A percentile compares a stretch with the other conserved stretches of the same genome.
Conservation (phyloP, 225 moss, liverwort and hornwort species). For the Sphagnum tenellum region DNA sequence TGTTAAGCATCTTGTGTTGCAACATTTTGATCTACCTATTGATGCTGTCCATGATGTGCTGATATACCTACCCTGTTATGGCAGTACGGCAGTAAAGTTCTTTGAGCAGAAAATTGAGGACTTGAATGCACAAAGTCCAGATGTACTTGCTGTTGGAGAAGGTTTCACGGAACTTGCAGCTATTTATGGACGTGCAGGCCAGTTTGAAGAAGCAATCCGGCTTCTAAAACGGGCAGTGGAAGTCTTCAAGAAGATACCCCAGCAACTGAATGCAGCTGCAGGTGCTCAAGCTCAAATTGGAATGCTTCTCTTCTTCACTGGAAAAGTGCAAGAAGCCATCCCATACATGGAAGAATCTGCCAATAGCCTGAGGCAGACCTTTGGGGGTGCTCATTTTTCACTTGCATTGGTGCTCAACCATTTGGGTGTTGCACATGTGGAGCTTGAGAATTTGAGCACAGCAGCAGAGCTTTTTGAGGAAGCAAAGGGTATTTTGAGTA, state of each 20-base stretch:
- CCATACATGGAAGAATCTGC: conserved; percentile 69
- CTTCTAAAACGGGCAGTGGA: conserved; percentile 57
- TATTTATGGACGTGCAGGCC: conserved; percentile 61
- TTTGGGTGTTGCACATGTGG: conserved; percentile 76
- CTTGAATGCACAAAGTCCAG: conserved; percentile 25
- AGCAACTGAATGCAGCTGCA: conserved; percentile 74
- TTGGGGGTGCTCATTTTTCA: conserved; percentile 72
- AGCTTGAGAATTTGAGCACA: conserved; percentile 47
- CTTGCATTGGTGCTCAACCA: conserved; percentile 95
- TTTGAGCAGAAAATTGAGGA: conserved; percentile 41
- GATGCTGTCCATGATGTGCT: too few relatives aligned
- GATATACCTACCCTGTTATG: background rate
- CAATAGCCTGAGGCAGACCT: conserved; percentile 51
- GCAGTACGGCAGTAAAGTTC: conserved; percentile 44
- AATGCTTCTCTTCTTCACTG: conserved; percentile 81
- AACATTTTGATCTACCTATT: too few relatives aligned
- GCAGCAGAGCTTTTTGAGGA: conserved; percentile 74
- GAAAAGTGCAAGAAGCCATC: conserved; percentile 70
- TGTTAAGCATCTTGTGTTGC: too few relatives aligned
- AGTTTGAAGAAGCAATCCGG: conserved; percentile 58
- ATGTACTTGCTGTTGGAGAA: conserved; percentile 68
- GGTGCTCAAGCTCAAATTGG: conserved; percentile 97
- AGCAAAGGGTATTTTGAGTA: conserved; percentile 66
- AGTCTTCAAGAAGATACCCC: conserved; percentile 63
- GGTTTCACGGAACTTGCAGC: conserved; percentile 85